phyloP scores from a whole-genome alignment of 2,329 filamentous ascomycete species.

The Xylariaceae sp. region DNA sequence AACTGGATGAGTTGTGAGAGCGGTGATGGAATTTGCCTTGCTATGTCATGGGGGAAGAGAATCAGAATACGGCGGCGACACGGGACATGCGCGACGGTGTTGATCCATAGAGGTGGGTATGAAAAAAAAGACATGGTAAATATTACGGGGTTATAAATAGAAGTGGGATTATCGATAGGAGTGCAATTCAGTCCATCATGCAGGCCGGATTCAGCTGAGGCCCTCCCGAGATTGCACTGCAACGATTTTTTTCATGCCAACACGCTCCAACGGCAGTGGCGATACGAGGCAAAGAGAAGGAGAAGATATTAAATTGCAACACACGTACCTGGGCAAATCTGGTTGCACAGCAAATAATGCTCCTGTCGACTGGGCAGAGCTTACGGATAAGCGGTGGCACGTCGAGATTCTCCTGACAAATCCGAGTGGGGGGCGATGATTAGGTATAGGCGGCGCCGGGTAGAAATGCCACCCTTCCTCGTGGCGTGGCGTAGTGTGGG shows the following conservation, averaged over 20 bases:
- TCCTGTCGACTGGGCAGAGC: too few species aligned
- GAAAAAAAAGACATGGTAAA: constrained; percentile 19
- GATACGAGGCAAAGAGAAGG: not conserved
- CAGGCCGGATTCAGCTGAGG: constrained; percentile 31
- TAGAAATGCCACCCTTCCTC: constrained; percentile 23
- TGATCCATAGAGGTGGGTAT: constrained; percentile 2
- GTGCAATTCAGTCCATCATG: constrained; percentile 34
- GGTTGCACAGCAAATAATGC: too few species aligned
- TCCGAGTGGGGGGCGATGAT: constrained; percentile 13
- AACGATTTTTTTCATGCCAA: too few species aligned
- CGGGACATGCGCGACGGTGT: constrained; percentile 7
- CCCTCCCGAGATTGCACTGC: constrained; percentile 39
- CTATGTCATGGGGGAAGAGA: constrained; percentile 11
- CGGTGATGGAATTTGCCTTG: not conserved
- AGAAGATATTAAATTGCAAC: too few species aligned
- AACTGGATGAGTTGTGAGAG: not conserved
- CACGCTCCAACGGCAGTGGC: constrained; percentile 2
- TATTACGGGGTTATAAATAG: constrained; percentile 33
- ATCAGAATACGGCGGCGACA: constrained; percentile 8
- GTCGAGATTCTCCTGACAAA: constrained; percentile 15
- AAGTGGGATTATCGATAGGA: constrained; percentile 25
- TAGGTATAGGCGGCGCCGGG: constrained; percentile 11
- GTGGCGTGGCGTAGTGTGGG: constrained; percentile 18
- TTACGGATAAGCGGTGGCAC: constrained; percentile 13
- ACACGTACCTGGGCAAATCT: too few species aligned